A percentile compares a stretch with the other conserved stretches of the same genome.
phyloP scores from a whole-genome alignment of 352 stramenopile species.

The Peronospora belbahrii region DNA sequence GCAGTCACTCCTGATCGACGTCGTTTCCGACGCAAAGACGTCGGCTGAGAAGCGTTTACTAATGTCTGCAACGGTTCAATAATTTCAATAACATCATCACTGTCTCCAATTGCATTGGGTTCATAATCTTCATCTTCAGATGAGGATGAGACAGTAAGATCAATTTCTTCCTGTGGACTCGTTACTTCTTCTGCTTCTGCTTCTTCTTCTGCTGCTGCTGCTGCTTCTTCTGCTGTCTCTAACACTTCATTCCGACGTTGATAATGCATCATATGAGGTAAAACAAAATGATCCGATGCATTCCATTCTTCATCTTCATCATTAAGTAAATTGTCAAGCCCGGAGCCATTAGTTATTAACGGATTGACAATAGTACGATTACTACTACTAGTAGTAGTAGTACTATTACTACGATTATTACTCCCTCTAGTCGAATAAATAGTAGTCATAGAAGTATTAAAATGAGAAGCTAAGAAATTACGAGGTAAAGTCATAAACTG shows the following conservation, averaged over 20 bases:
- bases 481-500: constrained; percentile 26
- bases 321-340: constrained; percentile 16
- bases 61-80: constrained; percentile 18
- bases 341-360: background rate
- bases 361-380: too few relatives aligned
- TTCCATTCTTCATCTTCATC: constrained; percentile 19
- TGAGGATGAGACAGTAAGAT: constrained; percentile 55
- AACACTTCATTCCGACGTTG: background rate
- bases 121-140: constrained; percentile 37
- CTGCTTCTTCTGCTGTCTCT: too few relatives aligned
- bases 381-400: background rate
- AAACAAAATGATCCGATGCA: constrained; percentile 1
- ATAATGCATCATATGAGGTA: constrained; percentile 8
- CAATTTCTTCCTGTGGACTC: constrained; percentile 40
- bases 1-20: constrained; percentile 18
- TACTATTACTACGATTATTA: background rate
- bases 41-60: constrained; percentile 4
- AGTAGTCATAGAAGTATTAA: constrained; percentile 1
- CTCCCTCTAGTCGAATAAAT: background rate
- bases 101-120: constrained; percentile 13
- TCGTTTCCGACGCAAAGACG: constrained; percentile 34
- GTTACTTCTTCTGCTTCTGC: too few relatives aligned
- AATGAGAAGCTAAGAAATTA: constrained; percentile 18
- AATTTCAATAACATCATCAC: constrained; percentile 58
- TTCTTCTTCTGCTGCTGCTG: too few relatives aligned